Evolutionary conservation across 768 basidiomycete genomes (phyloP).

Genomic region (Antrodiella citrinella): DNA sequence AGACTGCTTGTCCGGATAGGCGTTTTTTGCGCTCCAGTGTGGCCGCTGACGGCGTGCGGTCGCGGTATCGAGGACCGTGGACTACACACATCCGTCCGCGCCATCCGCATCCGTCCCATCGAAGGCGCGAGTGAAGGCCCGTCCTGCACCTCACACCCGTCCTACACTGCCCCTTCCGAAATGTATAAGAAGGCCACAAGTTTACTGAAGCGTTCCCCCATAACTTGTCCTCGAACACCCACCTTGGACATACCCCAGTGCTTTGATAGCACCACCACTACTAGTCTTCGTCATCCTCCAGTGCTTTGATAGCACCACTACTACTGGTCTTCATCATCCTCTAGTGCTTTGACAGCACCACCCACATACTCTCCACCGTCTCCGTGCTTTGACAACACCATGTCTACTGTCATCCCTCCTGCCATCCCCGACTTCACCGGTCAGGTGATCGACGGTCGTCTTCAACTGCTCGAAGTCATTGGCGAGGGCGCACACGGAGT

Average conservation of each 20-base stretch:
- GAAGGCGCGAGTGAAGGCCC: no score
- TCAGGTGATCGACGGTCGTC: slow-evolving; percentile 16
- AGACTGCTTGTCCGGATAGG: no score
- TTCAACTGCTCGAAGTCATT: slow-evolving; percentile 15
- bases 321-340: not conserved
- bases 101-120: no score
- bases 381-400: not conserved
- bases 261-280: slow-evolving; percentile 1
- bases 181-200: not conserved
- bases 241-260: not conserved
- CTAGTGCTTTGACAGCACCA: not conserved
- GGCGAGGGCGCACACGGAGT: slow-evolving; percentile 22
- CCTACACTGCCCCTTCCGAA: no score
- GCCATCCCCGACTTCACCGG: slow-evolving; percentile 11
- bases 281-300: not conserved
- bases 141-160: no score
- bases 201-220: no score
- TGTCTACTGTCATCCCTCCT: slow-evolving; percentile 2
- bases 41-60: no score
- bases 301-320: not conserved
- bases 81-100: no score
- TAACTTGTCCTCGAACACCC: no score
- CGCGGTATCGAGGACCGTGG: no score
- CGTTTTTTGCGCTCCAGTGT: no score
- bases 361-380: no score